Percentiles rank a stretch among this genome's conserved stretches.
phyloP scores from a whole-genome alignment of 2,329 filamentous ascomycete species.

The Aspergillus ibericus region DNA sequence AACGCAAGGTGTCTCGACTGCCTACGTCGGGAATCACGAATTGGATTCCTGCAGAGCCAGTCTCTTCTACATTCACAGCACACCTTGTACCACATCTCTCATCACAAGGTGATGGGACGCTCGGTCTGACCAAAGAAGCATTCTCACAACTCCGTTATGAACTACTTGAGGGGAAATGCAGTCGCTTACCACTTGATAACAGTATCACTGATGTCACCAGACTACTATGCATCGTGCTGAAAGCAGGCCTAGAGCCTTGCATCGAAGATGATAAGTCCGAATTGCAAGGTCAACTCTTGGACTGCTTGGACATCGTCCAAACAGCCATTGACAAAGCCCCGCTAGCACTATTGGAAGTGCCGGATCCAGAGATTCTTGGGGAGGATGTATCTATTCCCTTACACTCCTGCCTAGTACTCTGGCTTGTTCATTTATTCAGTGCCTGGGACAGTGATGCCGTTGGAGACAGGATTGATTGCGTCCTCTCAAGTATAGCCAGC shows the following conservation, averaged over 20 bases:
- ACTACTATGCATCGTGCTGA: constrained; percentile 78
- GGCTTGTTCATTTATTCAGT: constrained; percentile 51
- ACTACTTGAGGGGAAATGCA: constrained; percentile 51
- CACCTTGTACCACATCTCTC: constrained; percentile 82
- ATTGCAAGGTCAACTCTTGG: constrained; percentile 48
- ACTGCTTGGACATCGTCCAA: constrained; percentile 75
- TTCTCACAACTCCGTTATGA: constrained; percentile 73
- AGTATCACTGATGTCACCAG: constrained; percentile 77
- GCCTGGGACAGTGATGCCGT: constrained; percentile 43
- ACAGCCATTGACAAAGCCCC: constrained; percentile 74
- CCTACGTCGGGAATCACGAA: background rate
- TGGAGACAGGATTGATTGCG: constrained; percentile 39
- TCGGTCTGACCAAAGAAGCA: constrained; percentile 68
- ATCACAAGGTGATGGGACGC: constrained; percentile 61
- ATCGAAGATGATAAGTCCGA: constrained; percentile 63
- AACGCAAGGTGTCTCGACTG: constrained; percentile 1
- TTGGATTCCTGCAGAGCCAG: constrained; percentile 30
- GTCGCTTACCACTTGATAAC: constrained; percentile 56
- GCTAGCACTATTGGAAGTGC: constrained; percentile 64
- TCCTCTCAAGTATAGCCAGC: constrained; percentile 34
- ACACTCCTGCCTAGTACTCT: constrained; percentile 56
- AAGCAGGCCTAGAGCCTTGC: constrained; percentile 67
- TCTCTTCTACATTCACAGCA: constrained; percentile 79
- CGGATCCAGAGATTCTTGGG: constrained; percentile 59
- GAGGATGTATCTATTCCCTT: constrained; percentile 49